Evolutionary conservation across 345 rosid genomes (phyloP), one percentile per base, ranked within the genome.

Genomic region (Triadica sebifera): DNA sequence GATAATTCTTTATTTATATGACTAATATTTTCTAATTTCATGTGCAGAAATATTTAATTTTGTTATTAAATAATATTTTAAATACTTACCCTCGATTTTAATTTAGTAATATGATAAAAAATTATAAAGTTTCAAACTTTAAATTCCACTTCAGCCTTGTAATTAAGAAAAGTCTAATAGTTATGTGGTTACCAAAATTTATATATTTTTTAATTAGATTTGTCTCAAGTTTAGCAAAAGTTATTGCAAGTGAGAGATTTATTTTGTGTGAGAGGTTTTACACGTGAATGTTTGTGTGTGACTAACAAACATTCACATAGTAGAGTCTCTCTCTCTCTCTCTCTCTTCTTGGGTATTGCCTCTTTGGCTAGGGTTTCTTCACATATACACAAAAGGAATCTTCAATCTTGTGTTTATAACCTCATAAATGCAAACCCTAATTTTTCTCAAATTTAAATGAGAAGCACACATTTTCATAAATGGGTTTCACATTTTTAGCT

Each of bases 271-370:
- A 34, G 72, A 29, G 57, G 12, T 11, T 79, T 74, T 77, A 67
- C 79, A 70, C 79, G 81, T 77, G 86, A 79, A 85, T 82, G 81
- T 83, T 70, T 78, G 52, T 34, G n/a, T n/a, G n/a, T n/a, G n/a
- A n/a, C 47, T 63, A 71, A 80, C 86, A 79, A 77, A 77, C 86
- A 83, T 85, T 85, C 88, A 82, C 76, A 69, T 59, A 65, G n/a
- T 34, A 61, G 77, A 56, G 51, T 29, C 62, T 24, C 52, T 56
- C 52, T n/a, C n/a, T n/a, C n/a, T n/a, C 37, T 22, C 41, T 13
- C 59, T 45, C 55, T 51, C 25, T 53, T 51, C 25, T 53, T 19
- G 22, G 50, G 71, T 57, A 63, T 49, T 41, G 50, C n/a, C 45
- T 29, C 34, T 17, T 62, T 65, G 16, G 72, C 39, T 73, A 74